These are phyloP conservation scores for Rhododendron kiyosumense DNA, from an alignment of 148 eudicot genomes.

Conservation along the genomic window DNA sequence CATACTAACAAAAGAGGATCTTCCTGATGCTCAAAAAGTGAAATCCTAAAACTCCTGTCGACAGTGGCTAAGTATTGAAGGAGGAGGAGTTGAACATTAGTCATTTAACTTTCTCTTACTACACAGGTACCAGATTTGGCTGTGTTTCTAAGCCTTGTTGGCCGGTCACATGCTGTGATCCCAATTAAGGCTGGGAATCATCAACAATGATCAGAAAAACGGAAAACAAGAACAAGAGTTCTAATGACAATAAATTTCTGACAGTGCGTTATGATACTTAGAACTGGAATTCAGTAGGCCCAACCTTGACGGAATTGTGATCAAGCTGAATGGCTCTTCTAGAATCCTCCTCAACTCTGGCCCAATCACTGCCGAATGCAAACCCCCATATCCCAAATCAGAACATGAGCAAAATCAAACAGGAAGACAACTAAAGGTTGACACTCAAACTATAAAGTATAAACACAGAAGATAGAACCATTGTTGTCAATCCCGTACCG, in stretches of 20 bases:
- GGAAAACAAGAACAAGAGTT: neutral
- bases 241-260: neutral
- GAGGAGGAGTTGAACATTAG: neutral
- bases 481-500: neutral
- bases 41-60: neutral
- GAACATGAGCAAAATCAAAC: neutral
- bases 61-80: neutral
- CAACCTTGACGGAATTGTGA: slow-evolving; percentile 69
- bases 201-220: neutral
- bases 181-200: neutral
- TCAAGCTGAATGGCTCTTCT: slow-evolving; percentile 75
- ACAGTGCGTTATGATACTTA: neutral
- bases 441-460: neutral
- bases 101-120: neutral
- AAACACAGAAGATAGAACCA: neutral
- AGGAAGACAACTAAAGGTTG: neutral
- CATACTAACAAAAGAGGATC: neutral
- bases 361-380: slow-evolving; percentile 53
- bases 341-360: slow-evolving; percentile 80
- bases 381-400: neutral
- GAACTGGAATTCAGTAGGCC: neutral
- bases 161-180: neutral
- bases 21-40: neutral
- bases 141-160: neutral
- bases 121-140: neutral